Evolutionary conservation across 768 basidiomycete genomes (phyloP).

Genomic region (Phaeotremella skinneri): DNA sequence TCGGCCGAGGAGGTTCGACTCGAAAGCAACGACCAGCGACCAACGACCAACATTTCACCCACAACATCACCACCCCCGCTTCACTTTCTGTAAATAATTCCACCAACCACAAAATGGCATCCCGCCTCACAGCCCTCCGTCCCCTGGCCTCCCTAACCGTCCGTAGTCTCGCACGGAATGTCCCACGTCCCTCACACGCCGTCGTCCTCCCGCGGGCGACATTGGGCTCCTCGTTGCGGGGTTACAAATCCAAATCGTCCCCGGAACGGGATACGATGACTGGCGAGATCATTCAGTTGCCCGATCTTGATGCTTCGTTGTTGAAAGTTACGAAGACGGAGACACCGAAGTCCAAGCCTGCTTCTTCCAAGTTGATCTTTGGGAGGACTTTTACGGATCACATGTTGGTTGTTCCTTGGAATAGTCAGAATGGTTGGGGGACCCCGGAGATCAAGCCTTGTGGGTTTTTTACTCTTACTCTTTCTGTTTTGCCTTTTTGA

Average conservation of each 20-base stretch:
- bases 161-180: background rate
- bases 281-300: slow-evolving; percentile 56
- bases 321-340: slow-evolving; percentile 35
- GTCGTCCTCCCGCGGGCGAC: background rate
- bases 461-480: too few species aligned
- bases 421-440: slow-evolving; percentile 71
- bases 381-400: slow-evolving; percentile 82
- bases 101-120: background rate
- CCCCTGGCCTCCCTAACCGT: background rate
- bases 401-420: slow-evolving; percentile 80
- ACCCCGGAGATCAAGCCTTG: slow-evolving; percentile 78
- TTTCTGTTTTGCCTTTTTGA: too few species aligned
- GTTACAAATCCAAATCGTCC: slow-evolving; percentile 20
- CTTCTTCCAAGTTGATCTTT: slow-evolving; percentile 69
- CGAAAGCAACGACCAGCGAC: background rate
- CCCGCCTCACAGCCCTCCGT: background rate
- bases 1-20: slow-evolving; percentile 1
- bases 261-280: slow-evolving; percentile 56
- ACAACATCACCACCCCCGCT: background rate
- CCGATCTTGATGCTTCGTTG: slow-evolving; percentile 59
- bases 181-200: background rate
- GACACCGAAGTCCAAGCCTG: slow-evolving; percentile 65
- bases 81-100: background rate
- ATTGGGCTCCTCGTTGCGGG: slow-evolving; percentile 3
- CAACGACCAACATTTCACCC: background rate